phyloP scores from a whole-genome alignment of 192 early-diverging fungal genomes.

The Coemansia sp. region DNA sequence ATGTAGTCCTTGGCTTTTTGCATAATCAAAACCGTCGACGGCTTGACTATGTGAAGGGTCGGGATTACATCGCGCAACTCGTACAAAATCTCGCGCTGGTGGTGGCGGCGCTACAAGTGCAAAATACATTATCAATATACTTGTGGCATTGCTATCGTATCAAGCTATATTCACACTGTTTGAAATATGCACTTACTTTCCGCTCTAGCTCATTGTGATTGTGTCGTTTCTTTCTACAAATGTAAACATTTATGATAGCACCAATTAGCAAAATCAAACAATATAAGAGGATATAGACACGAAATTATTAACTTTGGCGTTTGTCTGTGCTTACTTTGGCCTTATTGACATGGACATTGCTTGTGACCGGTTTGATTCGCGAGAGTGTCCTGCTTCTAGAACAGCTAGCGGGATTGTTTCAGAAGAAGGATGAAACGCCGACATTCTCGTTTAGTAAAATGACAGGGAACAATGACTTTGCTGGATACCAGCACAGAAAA shows the following conservation, averaged over 20 bases:
- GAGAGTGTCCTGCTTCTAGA: slow-evolving; percentile 10
- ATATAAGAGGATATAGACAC: background rate
- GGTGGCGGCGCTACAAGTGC: slow-evolving; percentile 47
- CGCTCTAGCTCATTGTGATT: slow-evolving; percentile 59
- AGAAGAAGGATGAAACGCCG: slow-evolving; percentile 21
- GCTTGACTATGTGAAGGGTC: slow-evolving; percentile 49
- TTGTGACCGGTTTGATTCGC: background rate
- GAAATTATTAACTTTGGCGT: background rate
- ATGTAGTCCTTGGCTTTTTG: slow-evolving; percentile 58
- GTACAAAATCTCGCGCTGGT: slow-evolving; percentile 55
- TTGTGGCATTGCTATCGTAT: too few species aligned
- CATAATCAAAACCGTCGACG: slow-evolving; percentile 57
- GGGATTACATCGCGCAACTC: slow-evolving; percentile 56
- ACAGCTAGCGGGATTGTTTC: slow-evolving; percentile 22
- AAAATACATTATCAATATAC: background rate
- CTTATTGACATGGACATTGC: slow-evolving; percentile 4
- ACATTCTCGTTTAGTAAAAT: slow-evolving; percentile 16
- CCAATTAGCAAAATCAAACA: background rate
- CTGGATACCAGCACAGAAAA: background rate
- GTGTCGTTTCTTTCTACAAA: slow-evolving; percentile 50
- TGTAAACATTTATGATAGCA: background rate
- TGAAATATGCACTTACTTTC: slow-evolving; percentile 29
- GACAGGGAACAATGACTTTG: background rate
- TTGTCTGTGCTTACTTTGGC: slow-evolving; percentile 33
- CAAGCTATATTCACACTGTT: background rate